These are phyloP conservation scores for Phytophthora nicotianae DNA, from an alignment of 352 stramenopile species.

Conservation along the genomic window DNA sequence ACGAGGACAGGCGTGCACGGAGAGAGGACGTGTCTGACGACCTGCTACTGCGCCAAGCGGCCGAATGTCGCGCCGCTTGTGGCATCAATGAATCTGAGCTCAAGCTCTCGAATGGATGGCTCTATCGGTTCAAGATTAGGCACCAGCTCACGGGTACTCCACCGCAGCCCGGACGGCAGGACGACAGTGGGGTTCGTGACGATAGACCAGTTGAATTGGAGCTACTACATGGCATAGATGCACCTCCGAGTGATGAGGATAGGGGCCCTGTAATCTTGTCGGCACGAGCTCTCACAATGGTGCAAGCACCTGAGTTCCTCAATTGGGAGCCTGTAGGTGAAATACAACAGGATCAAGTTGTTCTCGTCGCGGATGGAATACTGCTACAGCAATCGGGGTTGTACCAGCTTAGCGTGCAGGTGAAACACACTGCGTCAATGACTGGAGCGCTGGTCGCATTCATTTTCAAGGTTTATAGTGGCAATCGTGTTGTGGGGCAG, in stretches of 20 bases:
- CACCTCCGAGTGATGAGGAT: background rate
- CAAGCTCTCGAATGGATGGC: conserved; percentile 56
- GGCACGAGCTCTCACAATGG: conserved; percentile 27
- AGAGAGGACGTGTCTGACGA: conserved; percentile 31
- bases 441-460: background rate
- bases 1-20: conserved; percentile 6
- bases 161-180: background rate
- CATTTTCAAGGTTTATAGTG: conserved; percentile 25
- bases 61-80: conserved; percentile 35
- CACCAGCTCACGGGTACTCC: conserved; percentile 24
- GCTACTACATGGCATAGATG: background rate
- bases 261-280: conserved; percentile 9
- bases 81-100: conserved; percentile 40
- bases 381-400: conserved; percentile 22
- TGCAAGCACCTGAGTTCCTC: conserved; percentile 34
- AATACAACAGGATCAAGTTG: conserved; percentile 22
- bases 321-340: conserved; percentile 43
- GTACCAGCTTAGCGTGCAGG: conserved; percentile 40
- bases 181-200: background rate
- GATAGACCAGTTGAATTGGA: background rate
- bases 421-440: conserved; percentile 24
- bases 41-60: conserved; percentile 34
- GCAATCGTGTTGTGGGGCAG: conserved; percentile 15
- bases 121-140: conserved; percentile 51
- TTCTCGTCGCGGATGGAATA: conserved; percentile 40